A percentile compares a stretch with the other conserved stretches of the same genome.
phyloP scores from a whole-genome alignment of 148 eudicot species.

The Fagopyrum homotropicum region DNA sequence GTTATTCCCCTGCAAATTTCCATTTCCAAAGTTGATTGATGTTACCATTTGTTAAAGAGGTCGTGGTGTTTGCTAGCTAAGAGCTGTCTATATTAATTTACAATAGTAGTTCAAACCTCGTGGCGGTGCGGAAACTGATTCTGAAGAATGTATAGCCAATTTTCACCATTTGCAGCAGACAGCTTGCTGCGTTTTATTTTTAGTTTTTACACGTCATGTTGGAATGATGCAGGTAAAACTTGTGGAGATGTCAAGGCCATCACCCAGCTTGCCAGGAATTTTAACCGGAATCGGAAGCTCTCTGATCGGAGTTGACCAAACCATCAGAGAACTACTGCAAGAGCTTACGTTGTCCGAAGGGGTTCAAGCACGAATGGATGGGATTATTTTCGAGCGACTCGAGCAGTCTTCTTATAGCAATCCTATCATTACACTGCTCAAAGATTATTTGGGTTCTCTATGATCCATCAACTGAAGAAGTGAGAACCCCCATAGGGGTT shows the following conservation, averaged over 20 bases:
- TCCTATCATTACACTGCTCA: conserved; percentile 38
- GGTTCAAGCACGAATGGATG: conserved; percentile 88
- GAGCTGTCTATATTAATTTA: background rate
- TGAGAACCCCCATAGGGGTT: background rate
- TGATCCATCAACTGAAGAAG: conserved; percentile 11
- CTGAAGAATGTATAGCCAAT: background rate
- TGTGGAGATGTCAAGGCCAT: conserved; percentile 68
- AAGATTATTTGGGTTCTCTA: conserved; percentile 56
- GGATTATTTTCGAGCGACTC: conserved; percentile 56
- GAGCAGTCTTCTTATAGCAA: conserved; percentile 35
- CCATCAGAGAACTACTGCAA: conserved; percentile 42
- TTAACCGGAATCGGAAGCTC: conserved; percentile 57
- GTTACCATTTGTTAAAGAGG: background rate
- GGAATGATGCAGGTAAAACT: conserved; percentile 53
- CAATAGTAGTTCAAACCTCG: background rate
- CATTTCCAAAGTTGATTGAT: background rate
- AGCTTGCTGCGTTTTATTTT: background rate
- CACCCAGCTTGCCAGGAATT: conserved; percentile 56
- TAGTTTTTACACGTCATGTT: background rate
- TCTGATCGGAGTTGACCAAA: conserved; percentile 42
- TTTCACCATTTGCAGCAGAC: background rate
- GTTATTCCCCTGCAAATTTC: background rate
- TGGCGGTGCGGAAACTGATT: background rate
- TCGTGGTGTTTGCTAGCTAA: background rate
- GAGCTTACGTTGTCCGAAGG: conserved; percentile 54